phyloP scores from a whole-genome alignment of 176 grass and related monocot genomes.

The Urochloa ruziziensis region DNA sequence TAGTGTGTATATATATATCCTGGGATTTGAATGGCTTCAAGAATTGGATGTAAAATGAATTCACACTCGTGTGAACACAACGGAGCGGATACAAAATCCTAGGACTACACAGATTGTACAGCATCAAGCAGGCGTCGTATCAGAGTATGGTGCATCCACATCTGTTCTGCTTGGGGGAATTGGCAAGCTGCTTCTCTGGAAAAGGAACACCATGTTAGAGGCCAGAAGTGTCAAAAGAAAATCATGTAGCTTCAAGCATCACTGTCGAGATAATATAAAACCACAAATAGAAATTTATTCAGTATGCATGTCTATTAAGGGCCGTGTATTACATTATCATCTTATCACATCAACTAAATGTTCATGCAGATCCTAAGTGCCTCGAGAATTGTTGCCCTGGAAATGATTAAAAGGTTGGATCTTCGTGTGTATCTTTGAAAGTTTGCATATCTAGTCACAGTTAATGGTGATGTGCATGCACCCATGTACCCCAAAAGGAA shows the following conservation, averaged over 20 bases:
- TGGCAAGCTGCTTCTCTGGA: constrained; percentile 66
- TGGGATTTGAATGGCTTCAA: constrained; percentile 32
- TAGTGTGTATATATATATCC: not conserved
- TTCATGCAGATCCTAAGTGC: not conserved
- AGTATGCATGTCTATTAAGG: not conserved
- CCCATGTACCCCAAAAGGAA: not conserved
- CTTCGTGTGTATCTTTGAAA: not conserved
- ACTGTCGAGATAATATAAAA: not conserved
- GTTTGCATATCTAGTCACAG: not conserved
- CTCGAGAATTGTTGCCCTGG: not conserved
- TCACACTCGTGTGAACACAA: constrained; percentile 38
- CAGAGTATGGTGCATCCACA: constrained; percentile 78
- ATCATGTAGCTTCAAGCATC: not conserved
- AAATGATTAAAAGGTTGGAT: not conserved
- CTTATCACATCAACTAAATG: not conserved
- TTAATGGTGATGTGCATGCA: not conserved
- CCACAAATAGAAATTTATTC: not conserved
- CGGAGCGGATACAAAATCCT: constrained; percentile 36
- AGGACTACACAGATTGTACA: constrained; percentile 39
- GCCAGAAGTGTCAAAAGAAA: not conserved
- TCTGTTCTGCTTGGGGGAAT: constrained; percentile 58
- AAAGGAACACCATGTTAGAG: constrained; percentile 20
- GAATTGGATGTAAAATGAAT: constrained; percentile 54
- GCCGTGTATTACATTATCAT: not conserved
- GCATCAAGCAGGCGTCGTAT: constrained; percentile 16